These are phyloP conservation scores for Solanum chmielewskii DNA, from an alignment of 257 asterid genomes.

Conservation along the genomic window DNA sequence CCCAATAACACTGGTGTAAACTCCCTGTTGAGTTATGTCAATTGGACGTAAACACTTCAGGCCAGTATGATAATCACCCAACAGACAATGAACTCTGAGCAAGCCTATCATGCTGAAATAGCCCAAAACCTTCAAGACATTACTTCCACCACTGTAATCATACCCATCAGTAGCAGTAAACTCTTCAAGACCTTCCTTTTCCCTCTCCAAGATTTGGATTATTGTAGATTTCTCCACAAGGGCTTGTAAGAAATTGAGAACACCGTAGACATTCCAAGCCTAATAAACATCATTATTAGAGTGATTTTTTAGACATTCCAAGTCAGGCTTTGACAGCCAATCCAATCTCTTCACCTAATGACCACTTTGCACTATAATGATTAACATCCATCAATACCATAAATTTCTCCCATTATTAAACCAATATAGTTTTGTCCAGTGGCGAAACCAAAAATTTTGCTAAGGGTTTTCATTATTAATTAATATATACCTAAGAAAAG, in stretches of 20 bases:
- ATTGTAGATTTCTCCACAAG: slow-evolving; percentile 87
- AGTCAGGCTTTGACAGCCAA: background rate
- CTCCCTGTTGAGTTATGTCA: slow-evolving; percentile 87
- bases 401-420: background rate
- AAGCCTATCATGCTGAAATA: slow-evolving; percentile 97
- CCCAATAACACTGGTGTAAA: slow-evolving; percentile 79
- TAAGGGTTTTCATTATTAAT: background rate
- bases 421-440: background rate
- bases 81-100: slow-evolving; percentile 92
- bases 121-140: slow-evolving; percentile 93
- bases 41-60: slow-evolving; percentile 79
- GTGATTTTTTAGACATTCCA: background rate
- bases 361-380: background rate
- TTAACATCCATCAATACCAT: background rate
- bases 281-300: slow-evolving; percentile 10
- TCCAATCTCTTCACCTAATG: background rate
- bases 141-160: slow-evolving; percentile 92
- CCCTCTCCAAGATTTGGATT: slow-evolving; percentile 75
- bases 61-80: slow-evolving; percentile 98
- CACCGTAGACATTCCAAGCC: slow-evolving; percentile 98
- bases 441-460: background rate
- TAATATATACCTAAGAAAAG: background rate
- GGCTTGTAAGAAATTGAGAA: slow-evolving; percentile 87
- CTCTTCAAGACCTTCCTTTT: slow-evolving; percentile 87
- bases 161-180: slow-evolving; percentile 93